phyloP scores from a whole-genome alignment of 371 early-diverging fungal species.

The Funneliformis caledonium region DNA sequence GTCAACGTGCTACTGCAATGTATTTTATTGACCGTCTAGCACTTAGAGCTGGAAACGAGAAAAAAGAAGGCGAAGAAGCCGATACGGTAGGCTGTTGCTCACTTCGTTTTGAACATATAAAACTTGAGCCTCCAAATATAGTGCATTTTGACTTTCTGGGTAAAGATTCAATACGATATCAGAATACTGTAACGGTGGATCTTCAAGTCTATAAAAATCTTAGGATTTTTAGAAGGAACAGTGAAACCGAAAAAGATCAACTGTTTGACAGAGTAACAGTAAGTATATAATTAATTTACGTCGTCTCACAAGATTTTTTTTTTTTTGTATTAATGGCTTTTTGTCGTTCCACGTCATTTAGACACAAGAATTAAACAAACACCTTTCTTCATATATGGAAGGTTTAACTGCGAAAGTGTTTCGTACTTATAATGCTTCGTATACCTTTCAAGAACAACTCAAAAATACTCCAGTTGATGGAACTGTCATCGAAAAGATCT shows the following conservation, averaged over 20 bases:
- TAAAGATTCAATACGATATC: slow-evolving; percentile 96
- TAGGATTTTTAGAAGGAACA: slow-evolving; percentile 80
- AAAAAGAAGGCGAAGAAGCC: slow-evolving; percentile 93
- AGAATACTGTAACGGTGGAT: slow-evolving; percentile 85
- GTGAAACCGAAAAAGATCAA: slow-evolving; percentile 72
- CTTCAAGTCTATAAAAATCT: slow-evolving; percentile 92
- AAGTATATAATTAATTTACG: slow-evolving; percentile 42
- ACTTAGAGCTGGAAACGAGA: slow-evolving; percentile 97
- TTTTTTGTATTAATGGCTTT: slow-evolving; percentile 5
- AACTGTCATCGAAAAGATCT: slow-evolving; percentile 80
- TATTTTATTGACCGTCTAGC: slow-evolving; percentile 95
- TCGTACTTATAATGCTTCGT: slow-evolving; percentile 97
- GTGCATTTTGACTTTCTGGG: slow-evolving; percentile 96
- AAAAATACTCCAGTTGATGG: slow-evolving; percentile 71
- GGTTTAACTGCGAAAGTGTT: slow-evolving; percentile 97
- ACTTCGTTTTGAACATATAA: slow-evolving; percentile 90
- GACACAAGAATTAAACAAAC: slow-evolving; percentile 79
- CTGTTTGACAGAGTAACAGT: slow-evolving; percentile 92
- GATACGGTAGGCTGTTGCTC: slow-evolving; percentile 99
- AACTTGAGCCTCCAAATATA: slow-evolving; percentile 73
- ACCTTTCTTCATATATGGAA: slow-evolving; percentile 84
- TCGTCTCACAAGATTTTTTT: neutral
- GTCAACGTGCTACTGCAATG: slow-evolving; percentile 94
- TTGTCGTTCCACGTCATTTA: neutral
- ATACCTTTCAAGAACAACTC: slow-evolving; percentile 91